Evolutionary conservation across 176 grass and related monocot species (phyloP), one percentile per base, ranked within the genome.

Genomic region (Eleusine indica): DNA sequence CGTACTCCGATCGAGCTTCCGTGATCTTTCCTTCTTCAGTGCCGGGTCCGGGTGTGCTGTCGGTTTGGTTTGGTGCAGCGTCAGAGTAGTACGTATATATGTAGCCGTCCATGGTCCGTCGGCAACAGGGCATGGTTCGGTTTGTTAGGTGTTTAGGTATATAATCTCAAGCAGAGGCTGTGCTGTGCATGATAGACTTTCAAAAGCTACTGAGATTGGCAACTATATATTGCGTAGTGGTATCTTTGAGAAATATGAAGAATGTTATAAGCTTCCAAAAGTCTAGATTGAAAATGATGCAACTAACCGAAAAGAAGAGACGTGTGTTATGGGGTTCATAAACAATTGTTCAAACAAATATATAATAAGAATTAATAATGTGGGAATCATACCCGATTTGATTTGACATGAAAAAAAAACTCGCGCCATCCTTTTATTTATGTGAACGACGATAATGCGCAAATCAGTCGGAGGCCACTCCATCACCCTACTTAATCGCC

Each of bases 81-180:
- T 64, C 75, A 47, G 18, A 3, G 28, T 25, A 25, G 25, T 25
- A 25, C 25, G 25, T 47, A 47, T 47, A 10, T 47, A 1, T 47
- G 44, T 47, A 11, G 44, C 44, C 62, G 28, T 35, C 32, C 32
- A 35, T 30, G 54, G 18, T 58, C 54, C 54, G 54, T 21, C 54
- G 25, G 30, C 61, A 9, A 44, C 22, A 49, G 43, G 43, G 15
- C 70, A 48, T 42, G 73, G 58, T n/a, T n/a, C n/a, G n/a, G n/a
- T 3, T 75, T 54, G 71, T 84, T 84, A 54, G 73, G 82, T 84
- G 30, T 35, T 25, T 25, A 32, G 49, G 29, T 40, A 77, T 12
- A 47, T 47, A 47, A 46, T 9, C 18, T 60, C 14, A 40, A 8
- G 47, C 7, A 29, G 22, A 29, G 17, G 41, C 14, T 21, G 6